Base-by-base conservation (phyloP, 345 rosid genomes). In the Eutrema japonicum region DNA sequence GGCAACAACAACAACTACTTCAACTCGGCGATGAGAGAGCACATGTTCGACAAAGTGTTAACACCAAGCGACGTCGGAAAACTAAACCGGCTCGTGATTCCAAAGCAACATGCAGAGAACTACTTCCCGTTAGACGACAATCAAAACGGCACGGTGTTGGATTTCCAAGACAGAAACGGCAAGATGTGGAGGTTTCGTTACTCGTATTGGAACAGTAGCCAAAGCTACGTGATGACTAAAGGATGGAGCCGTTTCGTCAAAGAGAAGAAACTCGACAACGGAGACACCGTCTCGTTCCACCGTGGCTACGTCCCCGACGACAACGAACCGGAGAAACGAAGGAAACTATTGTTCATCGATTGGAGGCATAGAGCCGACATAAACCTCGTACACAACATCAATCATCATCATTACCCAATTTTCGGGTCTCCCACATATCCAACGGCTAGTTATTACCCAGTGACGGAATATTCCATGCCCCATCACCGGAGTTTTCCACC, bases 241-340 rank as follows among this genome's bases (percentile, higher is more conserved):
- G 98, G 96, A 2, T 91, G 98, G 97, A 91, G 86, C 83, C 89
- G 91, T 41, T 93, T 93, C 64, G 96, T 94, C 14, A 89, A 93
- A 83, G 98, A 93, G 16, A 93, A 87, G 82, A 87, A 81, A 59
- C 96, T 93, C 6, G 82, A 85, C 8, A 87, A 90, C 4, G 96
- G 95, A 3, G 98, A 94, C 73, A 79, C 73, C 47, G 96, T 88
- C 48, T 91, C 98, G 11, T 94, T 94, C 74, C 84, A 86, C 54
- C 78, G 98, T 45, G 93, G 90, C 5, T 70, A 63, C 10, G 50
- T 90, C 48, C 81, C 89, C 9, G 88, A 82, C 18, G 83, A 70
- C 5, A 81, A 64, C 50, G 96, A 87, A 29, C 53, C 66, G 12
- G 83, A 76, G 10, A 85, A 74, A 52, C 84, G 77, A 61, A 78